These are phyloP conservation scores for Talaromyces nanjingensis DNA, from an alignment of 495 filamentous ascomycete species.

Conservation along the genomic window DNA sequence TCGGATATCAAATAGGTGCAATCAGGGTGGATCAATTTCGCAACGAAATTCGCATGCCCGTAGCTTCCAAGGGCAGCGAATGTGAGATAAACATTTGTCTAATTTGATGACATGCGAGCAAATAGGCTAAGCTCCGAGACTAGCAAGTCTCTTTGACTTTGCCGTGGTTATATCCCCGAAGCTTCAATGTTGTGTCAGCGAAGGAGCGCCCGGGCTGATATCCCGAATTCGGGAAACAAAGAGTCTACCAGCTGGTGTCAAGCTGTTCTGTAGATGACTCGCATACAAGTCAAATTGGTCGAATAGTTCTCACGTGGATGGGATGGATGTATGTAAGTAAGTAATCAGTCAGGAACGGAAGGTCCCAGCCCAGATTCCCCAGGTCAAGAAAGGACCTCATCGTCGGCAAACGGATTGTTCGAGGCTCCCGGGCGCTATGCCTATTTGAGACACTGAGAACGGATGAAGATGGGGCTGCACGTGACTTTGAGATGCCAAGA, in stretches of 20 bases:
- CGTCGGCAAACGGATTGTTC: not conserved
- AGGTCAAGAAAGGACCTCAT: not conserved
- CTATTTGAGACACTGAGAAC: not conserved
- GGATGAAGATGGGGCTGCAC: not conserved
- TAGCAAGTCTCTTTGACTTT: not conserved
- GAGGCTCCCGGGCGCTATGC: not conserved
- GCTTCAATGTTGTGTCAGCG: not conserved
- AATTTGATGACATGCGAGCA: not conserved
- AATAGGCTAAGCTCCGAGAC: not conserved
- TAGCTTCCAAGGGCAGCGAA: not conserved
- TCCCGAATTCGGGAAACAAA: not conserved
- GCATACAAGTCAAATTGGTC: not conserved
- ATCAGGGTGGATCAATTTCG: not conserved
- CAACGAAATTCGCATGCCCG: not conserved
- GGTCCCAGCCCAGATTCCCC: not conserved
- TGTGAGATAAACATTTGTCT: not conserved
- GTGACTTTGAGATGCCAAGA: not conserved
- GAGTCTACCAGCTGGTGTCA: not conserved
- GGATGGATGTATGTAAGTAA: not conserved
- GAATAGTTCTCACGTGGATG: not conserved
- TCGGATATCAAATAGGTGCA: not conserved
- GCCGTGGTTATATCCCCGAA: not conserved
- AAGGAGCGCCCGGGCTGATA: not conserved
- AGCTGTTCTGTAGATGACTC: not conserved
- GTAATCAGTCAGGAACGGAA: not conserved